These are phyloP conservation scores for Globisporangium megalacanthum DNA, from an alignment of 352 stramenopile genomes.

Conservation along the genomic window DNA sequence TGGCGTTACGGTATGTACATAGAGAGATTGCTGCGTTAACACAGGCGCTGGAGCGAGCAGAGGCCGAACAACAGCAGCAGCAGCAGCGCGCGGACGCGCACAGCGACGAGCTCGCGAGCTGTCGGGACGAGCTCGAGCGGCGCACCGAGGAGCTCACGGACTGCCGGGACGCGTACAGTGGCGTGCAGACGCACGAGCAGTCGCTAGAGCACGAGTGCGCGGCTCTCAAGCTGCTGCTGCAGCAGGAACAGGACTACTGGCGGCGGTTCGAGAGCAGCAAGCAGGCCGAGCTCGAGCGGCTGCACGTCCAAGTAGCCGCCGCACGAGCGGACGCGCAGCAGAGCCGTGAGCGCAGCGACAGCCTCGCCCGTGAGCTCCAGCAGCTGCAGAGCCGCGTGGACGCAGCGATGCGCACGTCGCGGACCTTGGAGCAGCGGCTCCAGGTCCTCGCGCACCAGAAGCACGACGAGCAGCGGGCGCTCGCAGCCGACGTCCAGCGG, in stretches of 20 bases:
- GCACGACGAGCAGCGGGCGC: conserved; percentile 23
- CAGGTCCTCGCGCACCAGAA: conserved; percentile 39
- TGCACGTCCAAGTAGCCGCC: conserved; percentile 23
- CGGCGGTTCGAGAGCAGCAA: conserved; percentile 17
- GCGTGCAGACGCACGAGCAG: conserved; percentile 18
- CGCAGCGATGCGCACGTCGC: conserved; percentile 32
- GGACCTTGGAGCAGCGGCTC: conserved; percentile 49
- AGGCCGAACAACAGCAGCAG: conserved; percentile 15
- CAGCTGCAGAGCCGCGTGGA: conserved; percentile 46
- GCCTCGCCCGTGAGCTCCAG: conserved; percentile 33
- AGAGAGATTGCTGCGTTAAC: conserved; percentile 13
- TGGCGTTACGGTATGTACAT: not conserved
- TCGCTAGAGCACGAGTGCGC: conserved; percentile 25
- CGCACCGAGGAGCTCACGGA: conserved; percentile 20
- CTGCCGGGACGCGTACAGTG: conserved; percentile 1
- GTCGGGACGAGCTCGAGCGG: conserved; percentile 11
- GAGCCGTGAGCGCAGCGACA: conserved; percentile 28
- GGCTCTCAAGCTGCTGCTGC: conserved; percentile 31
- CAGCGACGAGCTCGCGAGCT: conserved; percentile 18
- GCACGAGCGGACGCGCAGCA: conserved; percentile 24
- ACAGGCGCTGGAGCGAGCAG: conserved; percentile 12
- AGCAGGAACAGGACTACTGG: conserved; percentile 52
- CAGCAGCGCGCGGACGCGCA: conserved; percentile 8
- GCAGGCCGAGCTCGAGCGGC: conserved; percentile 24
- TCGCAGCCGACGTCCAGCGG: conserved; percentile 28